These are phyloP conservation scores for Zymoseptoria ardabiliae DNA, from an alignment of 2,329 filamentous ascomycete species.

Conservation along the genomic window DNA sequence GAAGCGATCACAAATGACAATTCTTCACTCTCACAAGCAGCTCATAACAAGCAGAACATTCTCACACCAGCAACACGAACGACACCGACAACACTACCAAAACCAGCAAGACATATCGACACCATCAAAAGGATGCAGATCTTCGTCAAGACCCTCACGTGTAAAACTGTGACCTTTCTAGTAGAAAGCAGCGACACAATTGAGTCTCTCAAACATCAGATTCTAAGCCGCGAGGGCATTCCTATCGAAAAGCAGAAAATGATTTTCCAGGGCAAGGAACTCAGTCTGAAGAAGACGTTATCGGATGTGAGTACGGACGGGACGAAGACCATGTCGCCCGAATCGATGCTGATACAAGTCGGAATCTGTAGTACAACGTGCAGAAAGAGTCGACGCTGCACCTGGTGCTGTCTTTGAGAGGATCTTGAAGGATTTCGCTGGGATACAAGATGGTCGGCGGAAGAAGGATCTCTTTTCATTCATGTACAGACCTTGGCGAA, in stretches of 20 bases:
- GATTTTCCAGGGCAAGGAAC: slow-evolving; percentile 99
- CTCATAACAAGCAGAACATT: too few relatives aligned
- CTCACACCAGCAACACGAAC: background rate
- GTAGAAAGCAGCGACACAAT: slow-evolving; percentile 81
- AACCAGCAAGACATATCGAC: too few relatives aligned
- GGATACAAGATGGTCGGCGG: too few relatives aligned
- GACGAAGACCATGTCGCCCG: too few relatives aligned
- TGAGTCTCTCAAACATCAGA: slow-evolving; percentile 68
- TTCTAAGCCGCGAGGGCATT: slow-evolving; percentile 96
- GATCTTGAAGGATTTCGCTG: too few relatives aligned
- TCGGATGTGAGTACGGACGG: too few relatives aligned
- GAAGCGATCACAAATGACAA: too few relatives aligned
- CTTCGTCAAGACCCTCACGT: slow-evolving; percentile 78
- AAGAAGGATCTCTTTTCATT: too few relatives aligned
- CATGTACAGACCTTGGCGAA: too few relatives aligned
- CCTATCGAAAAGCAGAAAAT: slow-evolving; percentile 98
- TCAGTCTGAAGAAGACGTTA: slow-evolving; percentile 81
- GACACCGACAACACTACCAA: too few relatives aligned
- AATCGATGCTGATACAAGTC: slow-evolving; percentile 34
- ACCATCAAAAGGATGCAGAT: too few relatives aligned
- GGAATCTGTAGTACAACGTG: slow-evolving; percentile 92
- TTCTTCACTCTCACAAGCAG: too few relatives aligned
- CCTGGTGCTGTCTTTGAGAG: slow-evolving; percentile 14
- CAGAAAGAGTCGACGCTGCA: slow-evolving; percentile 93
- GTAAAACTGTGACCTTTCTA: slow-evolving; percentile 99